phyloP scores from a whole-genome alignment of 768 basidiomycete species.

The Xerocomus brunneocitrinus region DNA sequence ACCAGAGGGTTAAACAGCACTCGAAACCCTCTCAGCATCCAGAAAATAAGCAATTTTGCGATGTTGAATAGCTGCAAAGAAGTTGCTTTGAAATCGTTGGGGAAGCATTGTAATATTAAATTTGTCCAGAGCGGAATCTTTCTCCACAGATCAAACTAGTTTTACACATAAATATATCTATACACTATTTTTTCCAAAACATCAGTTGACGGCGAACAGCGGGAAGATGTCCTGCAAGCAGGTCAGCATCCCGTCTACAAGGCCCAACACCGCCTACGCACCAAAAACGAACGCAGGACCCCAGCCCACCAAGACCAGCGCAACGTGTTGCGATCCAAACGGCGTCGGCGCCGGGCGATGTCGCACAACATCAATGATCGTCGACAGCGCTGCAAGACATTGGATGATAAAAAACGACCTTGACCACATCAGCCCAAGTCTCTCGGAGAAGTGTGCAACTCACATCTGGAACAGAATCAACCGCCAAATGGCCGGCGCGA shows the following conservation, averaged over 20 bases:
- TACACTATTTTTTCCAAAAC: constrained; percentile 29
- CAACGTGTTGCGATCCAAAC: constrained; percentile 64
- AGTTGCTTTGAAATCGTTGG: constrained; percentile 14
- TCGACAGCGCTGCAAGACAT: constrained; percentile 45
- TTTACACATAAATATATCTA: background rate
- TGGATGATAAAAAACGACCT: constrained; percentile 46
- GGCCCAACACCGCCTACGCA: constrained; percentile 9
- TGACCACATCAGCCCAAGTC: background rate
- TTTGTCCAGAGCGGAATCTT: background rate
- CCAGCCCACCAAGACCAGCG: constrained; percentile 56
- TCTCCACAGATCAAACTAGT: too few relatives aligned
- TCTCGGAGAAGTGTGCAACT: background rate
- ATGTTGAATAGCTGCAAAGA: background rate
- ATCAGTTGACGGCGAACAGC: constrained; percentile 36
- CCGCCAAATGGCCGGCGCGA: constrained; percentile 45
- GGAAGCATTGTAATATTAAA: background rate
- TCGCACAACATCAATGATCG: constrained; percentile 46
- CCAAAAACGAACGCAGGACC: constrained; percentile 54
- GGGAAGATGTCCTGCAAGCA: constrained; percentile 33
- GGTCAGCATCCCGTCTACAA: background rate
- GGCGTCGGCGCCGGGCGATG: constrained; percentile 39
- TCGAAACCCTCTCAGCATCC: background rate
- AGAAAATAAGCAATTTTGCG: background rate
- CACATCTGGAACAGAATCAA: constrained; percentile 56
- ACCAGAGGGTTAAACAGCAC: background rate